Conservation (phyloP, 2,329 filamentous ascomycete genomes). For the Dactylellina sp. region DNA sequence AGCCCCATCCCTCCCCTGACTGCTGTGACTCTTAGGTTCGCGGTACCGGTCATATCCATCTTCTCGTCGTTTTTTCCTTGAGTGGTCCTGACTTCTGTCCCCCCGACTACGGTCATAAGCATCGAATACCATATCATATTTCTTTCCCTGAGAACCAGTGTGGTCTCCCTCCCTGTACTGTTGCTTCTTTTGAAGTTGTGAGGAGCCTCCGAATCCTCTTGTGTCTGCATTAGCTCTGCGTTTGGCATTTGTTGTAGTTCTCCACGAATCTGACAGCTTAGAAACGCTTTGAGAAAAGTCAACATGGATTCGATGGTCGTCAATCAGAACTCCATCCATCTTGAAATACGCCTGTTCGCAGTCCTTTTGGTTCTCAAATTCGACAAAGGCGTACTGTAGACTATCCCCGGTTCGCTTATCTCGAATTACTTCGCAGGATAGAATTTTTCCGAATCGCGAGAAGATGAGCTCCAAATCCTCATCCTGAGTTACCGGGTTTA, state of each 20-base stretch:
- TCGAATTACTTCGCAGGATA: conserved; percentile 95
- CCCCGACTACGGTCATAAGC: conserved; percentile 74
- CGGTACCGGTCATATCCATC: conserved; percentile 64
- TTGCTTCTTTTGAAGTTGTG: conserved; percentile 85
- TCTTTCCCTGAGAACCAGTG: conserved; percentile 59
- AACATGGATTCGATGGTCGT: conserved; percentile 96
- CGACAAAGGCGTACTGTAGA: conserved; percentile 96
- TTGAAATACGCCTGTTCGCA: conserved; percentile 98
- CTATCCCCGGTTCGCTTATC: conserved; percentile 95
- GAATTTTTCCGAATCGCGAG: conserved; percentile 91
- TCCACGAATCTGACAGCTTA: conserved; percentile 89
- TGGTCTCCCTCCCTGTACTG: conserved; percentile 82
- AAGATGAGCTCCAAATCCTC: conserved; percentile 96
- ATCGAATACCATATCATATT: conserved; percentile 85
- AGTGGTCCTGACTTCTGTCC: conserved; percentile 63
- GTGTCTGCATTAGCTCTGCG: conserved; percentile 70
- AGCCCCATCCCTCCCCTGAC: conserved; percentile 62
- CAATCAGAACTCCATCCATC: conserved; percentile 97
- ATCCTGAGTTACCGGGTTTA: conserved; percentile 95
- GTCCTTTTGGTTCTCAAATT: conserved; percentile 90
- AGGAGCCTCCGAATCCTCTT: conserved; percentile 91
- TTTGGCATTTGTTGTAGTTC: conserved; percentile 85
- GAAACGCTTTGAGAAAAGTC: conserved; percentile 96
- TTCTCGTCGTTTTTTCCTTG: conserved; percentile 60
- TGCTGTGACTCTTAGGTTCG: conserved; percentile 62